Base-by-base conservation (phyloP, 768 basidiomycete species). In the Leucocoprinus leucothites region DNA sequence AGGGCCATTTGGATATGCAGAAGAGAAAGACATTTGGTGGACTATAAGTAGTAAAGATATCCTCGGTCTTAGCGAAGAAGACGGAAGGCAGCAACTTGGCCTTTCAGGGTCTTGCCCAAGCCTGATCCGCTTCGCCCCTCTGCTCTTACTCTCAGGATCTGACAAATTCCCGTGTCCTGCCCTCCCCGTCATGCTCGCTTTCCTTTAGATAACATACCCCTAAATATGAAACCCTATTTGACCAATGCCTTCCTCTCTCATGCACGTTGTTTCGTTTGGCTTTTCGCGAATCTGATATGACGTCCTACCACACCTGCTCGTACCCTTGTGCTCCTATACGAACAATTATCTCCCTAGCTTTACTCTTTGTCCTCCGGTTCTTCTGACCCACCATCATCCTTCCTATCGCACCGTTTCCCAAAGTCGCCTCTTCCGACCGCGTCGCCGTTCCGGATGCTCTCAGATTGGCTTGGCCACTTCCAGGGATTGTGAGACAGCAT, bases 11-110 rank as follows among this genome's bases (percentile, higher is more conserved):
- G 38, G 40, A 56, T 7, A 64, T 57, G 45, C 61, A 25, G 46
- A 65, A 21, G 22, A 57, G 31, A 18, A 47, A 64, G 65, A 68
- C 44, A 56, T 49, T 53, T 19, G 42, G 48, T 38, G 16, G 56
- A 40, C 7, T 36, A 53, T 51, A 48, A 43, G 49, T 43, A 25
- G n/a, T 14, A n/a, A n/a, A 28, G 45, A 56, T 35, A 41, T 55
- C 53, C 53, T 55, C 53, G 53, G 53, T 41, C 16, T 55, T 40
- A 35, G n/a, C 28, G 26, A 24, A 36, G 21, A 46, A 48, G 24
- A 42, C 36, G 26, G 22, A 13, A n/a, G 11, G 6, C 9, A 13
- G 38, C 7, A 13, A 38, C 22, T 31, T 31, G 31, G 31, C 31
- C 31, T 53, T 18, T 26, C 42, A 14, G 43, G 19, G 3, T 31